Conservation (phyloP, 306 rosid species). For the Pyrus pyrifolia region DNA sequence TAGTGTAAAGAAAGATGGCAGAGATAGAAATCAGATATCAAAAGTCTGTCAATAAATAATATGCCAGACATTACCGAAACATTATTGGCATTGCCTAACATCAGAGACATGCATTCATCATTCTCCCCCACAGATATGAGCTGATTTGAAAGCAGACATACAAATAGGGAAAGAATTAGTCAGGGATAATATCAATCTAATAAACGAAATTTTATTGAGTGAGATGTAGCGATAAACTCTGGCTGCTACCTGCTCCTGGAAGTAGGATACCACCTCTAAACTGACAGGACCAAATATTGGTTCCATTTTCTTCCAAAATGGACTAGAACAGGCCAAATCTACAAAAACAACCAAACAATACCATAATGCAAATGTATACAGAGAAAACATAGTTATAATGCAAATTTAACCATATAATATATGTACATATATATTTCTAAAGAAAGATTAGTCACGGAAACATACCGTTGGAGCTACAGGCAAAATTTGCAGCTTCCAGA, state of each 20-base stretch:
- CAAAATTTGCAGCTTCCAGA: slow-evolving; percentile 61
- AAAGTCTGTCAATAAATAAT: neutral
- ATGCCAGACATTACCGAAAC: slow-evolving; percentile 33
- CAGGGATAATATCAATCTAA: slow-evolving; percentile 17
- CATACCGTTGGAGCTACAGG: slow-evolving; percentile 65
- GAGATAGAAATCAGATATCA: neutral
- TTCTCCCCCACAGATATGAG: slow-evolving; percentile 46
- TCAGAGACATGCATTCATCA: slow-evolving; percentile 38
- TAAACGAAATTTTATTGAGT: slow-evolving; percentile 1
- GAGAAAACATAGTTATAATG: neutral
- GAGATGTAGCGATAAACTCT: neutral
- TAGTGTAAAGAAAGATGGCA: neutral
- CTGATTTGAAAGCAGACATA: slow-evolving; percentile 31
- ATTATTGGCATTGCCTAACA: slow-evolving; percentile 32
- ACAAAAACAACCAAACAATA: slow-evolving; percentile 18
- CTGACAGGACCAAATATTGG: slow-evolving; percentile 49
- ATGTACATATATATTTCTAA: neutral
- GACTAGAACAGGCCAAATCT: slow-evolving; percentile 67
- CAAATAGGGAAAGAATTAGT: slow-evolving; percentile 1
- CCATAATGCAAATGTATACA: neutral
- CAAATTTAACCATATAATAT: neutral
- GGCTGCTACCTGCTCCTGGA: slow-evolving; percentile 63
- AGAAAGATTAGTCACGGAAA: slow-evolving; percentile 19
- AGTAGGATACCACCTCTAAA: slow-evolving; percentile 37
- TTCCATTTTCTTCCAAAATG: slow-evolving; percentile 81